Base-by-base conservation (phyloP, 2,329 filamentous ascomycete species). In the Colletotrichum euphorbiae region DNA sequence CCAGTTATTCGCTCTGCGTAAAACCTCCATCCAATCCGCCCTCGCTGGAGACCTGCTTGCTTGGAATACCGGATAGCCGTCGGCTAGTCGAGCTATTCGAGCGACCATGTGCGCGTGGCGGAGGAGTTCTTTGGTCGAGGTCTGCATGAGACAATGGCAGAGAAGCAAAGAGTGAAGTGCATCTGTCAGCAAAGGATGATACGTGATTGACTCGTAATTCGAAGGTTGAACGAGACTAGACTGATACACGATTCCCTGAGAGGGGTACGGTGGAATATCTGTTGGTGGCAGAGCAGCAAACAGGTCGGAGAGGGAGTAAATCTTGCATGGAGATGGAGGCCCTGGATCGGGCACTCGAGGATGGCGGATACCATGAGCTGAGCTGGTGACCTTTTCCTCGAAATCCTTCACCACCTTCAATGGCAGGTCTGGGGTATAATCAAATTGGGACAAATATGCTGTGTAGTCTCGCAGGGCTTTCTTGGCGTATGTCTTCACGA, bases 91-190 rank as follows among this genome's bases (percentile, higher is more conserved):
- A 4, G 88, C 85, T 2, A 96, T 84, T 5, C 93, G 89, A 15
- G 93, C 91, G 4, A 91, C 93, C 86, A 94, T 96, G 80, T 93
- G 86, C 0, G 92, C 92, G 75, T 96, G 92, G 40, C 93, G 91
- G 56, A 90, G 87, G 38, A 94, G 86, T 76, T 96, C 93, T 73
- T 91, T 93, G 11, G 87, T 78, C 0, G 92, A 91, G 0, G 93
- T 97, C 77, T 95, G 93, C 7, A 93, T 80, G 9, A 97, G 87
- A n/a, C 87, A 87, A 77, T 97, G 93, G 72, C 90, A 91, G 45
- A 97, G 86, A 8, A 97, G 87, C 2, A 96, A 79, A 4, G 89
- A 90, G 77, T 97, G 93, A 0, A 97, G 85, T 1, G 91, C 91
- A 71, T 97, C 93, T 6, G 89, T 89, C 11, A 97, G 83, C 8